These are phyloP conservation scores for Sporothrix curviconia DNA, from an alignment of 2,329 filamentous ascomycete genomes.

Conservation along the genomic window DNA sequence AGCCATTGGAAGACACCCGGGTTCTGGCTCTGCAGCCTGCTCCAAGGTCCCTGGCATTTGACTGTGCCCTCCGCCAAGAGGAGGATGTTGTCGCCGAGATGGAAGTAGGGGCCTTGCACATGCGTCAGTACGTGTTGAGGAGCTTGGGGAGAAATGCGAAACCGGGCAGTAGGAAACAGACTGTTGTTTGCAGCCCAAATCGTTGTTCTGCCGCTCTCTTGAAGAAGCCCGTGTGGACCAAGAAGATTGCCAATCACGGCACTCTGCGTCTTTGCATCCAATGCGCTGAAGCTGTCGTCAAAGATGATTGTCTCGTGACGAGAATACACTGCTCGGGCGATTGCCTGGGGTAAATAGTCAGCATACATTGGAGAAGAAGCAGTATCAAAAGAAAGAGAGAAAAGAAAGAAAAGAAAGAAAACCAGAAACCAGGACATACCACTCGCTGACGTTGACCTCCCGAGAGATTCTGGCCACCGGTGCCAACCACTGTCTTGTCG, in stretches of 20 bases:
- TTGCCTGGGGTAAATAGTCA: slow-evolving; percentile 23
- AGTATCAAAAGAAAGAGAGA: not conserved
- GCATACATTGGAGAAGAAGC: not conserved
- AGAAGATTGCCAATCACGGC: slow-evolving; percentile 28
- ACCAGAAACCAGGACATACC: slow-evolving; percentile 22
- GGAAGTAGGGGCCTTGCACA: slow-evolving; percentile 25
- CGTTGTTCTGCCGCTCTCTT: slow-evolving; percentile 25
- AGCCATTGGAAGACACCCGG: not conserved
- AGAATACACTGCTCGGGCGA: slow-evolving; percentile 32
- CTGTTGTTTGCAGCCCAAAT: slow-evolving; percentile 29
- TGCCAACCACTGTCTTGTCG: slow-evolving; percentile 21
- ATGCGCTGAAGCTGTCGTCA: slow-evolving; percentile 32
- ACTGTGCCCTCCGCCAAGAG: slow-evolving; percentile 32
- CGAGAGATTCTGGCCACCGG: slow-evolving; percentile 23
- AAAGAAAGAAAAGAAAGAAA: too few relatives aligned
- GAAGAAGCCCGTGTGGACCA: slow-evolving; percentile 26
- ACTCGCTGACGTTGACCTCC: slow-evolving; percentile 28
- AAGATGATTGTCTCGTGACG: slow-evolving; percentile 26
- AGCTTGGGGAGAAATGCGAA: too few relatives aligned
- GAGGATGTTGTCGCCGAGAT: slow-evolving; percentile 36
- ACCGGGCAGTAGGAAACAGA: too few relatives aligned
- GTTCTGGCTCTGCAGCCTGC: not conserved
- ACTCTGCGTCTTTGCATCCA: slow-evolving; percentile 30
- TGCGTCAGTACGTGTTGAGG: not conserved
- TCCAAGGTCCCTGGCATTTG: slow-evolving; percentile 24